Percentiles rank a stretch among this genome's conserved stretches.
phyloP scores from a whole-genome alignment of 306 rosid species.

The Corylus heterophylla region DNA sequence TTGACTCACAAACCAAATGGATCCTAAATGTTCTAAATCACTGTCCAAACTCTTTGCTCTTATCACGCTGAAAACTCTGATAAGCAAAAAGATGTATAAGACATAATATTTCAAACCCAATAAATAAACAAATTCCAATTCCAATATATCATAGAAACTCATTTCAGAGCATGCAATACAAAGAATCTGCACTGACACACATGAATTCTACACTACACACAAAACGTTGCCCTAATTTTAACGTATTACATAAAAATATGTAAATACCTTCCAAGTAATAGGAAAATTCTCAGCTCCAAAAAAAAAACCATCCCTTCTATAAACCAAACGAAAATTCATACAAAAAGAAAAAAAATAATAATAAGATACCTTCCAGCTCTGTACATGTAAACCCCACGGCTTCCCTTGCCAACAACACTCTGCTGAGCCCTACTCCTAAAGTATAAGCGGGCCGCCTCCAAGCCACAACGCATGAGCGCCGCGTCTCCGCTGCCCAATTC shows the following conservation, averaged over 20 bases:
- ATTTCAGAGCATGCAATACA: background rate
- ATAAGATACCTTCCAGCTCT: slow-evolving; percentile 84
- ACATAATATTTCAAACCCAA: background rate
- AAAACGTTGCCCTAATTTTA: background rate
- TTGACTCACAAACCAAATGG: background rate
- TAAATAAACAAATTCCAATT: too few species aligned
- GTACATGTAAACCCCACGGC: slow-evolving; percentile 84
- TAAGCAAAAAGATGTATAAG: background rate
- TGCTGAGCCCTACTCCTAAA: slow-evolving; percentile 69
- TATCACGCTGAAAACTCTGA: background rate
- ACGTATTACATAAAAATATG: background rate
- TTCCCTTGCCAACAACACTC: slow-evolving; percentile 58
- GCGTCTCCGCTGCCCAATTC: slow-evolving; percentile 69
- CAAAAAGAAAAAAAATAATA: background rate
- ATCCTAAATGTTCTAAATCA: background rate
- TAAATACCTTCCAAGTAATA: background rate
- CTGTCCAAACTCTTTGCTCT: background rate
- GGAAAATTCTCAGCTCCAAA: background rate
- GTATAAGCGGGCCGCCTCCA: slow-evolving; percentile 79
- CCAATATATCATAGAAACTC: background rate
- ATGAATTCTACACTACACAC: background rate
- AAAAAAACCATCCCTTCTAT: background rate
- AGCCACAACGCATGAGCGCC: slow-evolving; percentile 79
- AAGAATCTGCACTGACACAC: background rate
- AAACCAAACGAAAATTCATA: background rate